Evolutionary conservation across 257 asterid genomes (phyloP).

Genomic region (Ophiorrhiza pumila): DNA sequence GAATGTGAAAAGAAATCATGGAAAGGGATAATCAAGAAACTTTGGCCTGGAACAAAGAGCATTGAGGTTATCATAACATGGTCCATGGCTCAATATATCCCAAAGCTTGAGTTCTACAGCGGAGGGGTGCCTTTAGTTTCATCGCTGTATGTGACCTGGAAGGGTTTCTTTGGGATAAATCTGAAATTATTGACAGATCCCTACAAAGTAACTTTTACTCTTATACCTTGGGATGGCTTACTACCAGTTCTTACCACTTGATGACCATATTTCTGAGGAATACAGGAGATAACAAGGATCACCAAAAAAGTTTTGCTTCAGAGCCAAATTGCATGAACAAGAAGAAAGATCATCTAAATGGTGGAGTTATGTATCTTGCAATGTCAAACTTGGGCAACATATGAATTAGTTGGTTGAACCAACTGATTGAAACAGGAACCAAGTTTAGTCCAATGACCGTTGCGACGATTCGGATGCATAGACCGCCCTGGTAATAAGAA

Average conservation of each 20-base stretch:
- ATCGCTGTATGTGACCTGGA: not conserved
- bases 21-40: conserved; percentile 5
- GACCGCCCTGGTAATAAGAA: too few relatives aligned
- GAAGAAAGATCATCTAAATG: too few relatives aligned
- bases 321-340: not conserved
- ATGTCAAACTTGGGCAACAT: too few relatives aligned
- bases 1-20: not conserved
- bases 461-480: too few relatives aligned
- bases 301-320: too few relatives aligned
- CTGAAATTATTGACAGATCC: not conserved
- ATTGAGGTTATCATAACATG: not conserved
- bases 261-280: not conserved
- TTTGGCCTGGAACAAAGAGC: too few relatives aligned
- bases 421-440: too few relatives aligned
- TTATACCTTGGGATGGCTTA: conserved; percentile 7
- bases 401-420: too few relatives aligned
- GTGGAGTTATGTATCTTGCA: too few relatives aligned
- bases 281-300: not conserved
- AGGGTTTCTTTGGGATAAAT: not conserved
- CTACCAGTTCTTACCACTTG: too few relatives aligned
- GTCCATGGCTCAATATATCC: conserved; percentile 1
- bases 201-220: not conserved
- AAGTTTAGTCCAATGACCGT: too few relatives aligned
- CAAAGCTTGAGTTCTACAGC: not conserved
- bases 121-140: not conserved